Base-by-base conservation (phyloP, 179 eudicot genomes). In the Pouteria campechiana region DNA sequence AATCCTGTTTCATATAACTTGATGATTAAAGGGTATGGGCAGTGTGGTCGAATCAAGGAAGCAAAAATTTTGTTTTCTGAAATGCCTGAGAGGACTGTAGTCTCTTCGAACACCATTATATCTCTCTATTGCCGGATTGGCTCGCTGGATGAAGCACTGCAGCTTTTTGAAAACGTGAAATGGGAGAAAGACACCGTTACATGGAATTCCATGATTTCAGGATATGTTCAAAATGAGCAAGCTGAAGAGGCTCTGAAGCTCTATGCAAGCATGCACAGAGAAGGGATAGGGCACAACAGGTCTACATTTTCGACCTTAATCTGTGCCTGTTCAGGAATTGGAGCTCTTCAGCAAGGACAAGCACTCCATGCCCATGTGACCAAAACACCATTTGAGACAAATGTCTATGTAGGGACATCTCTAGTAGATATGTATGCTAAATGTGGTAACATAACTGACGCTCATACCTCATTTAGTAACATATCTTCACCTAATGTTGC, bases 171-270 rank as follows among this genome's bases (percentile, higher is more conserved):
- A 29, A 47, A 52, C 55, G 46, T 37, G 0, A 70, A 65, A 53
- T 39, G 46, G 28, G 61, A 64, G 34, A 40, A 66, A 36, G 47
- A 58, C 28, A 44, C 75, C 27, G 63, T 68, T 30, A 64, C 72
- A 2, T 73, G 75, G 75, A 73, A 73, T 44, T 64, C 75, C 4
- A 73, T 73, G 72, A 73, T 73, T 32, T 64, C 79, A 1, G 79
- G 79, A 29, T 61, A 39, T 11, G 60, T 60, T 34, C 60, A 46
- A 33, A 55, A 40, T 17, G 52, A 45, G 51, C 71, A 64, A 28
- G 67, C 55, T 30, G 75, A 69, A 44, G 50, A 53, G 14, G 75
- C 67, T 9, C 8, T 69, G 25, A 37, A 31, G 42, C 41, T 64
- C 6, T 69, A 64, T 22, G 16, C 19, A 44, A 39, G 38, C 17